Percentiles rank a stretch among this genome's conserved stretches.
These are phyloP conservation scores for Cladophialophora immunda DNA, from an alignment of 2,329 filamentous ascomycete genomes.

Conservation along the genomic window DNA sequence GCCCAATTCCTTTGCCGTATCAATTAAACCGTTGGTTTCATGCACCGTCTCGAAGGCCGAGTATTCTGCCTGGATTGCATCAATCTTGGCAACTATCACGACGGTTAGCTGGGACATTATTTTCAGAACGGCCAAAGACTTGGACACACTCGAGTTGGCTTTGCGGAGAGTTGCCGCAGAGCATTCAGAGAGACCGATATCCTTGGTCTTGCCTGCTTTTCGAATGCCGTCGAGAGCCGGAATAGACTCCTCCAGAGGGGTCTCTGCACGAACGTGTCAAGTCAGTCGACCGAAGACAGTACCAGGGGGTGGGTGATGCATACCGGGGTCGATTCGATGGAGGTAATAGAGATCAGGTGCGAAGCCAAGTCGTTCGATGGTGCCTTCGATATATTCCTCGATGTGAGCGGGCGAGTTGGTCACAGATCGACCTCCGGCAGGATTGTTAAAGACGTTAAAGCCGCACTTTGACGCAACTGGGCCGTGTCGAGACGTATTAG, in stretches of 20 bases:
- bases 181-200: conserved; percentile 59
- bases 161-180: conserved; percentile 56
- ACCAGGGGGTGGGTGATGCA: too few species aligned
- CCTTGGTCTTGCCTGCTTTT: conserved; percentile 58
- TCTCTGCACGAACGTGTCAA: conserved; percentile 44
- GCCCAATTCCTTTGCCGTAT: conserved; percentile 52
- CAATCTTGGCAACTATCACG: conserved; percentile 55
- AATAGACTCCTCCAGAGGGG: conserved; percentile 59
- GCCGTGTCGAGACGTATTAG: too few species aligned
- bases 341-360: conserved; percentile 58
- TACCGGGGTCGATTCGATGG: conserved; percentile 57
- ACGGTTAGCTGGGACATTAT: too few species aligned
- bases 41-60: conserved; percentile 55
- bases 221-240: conserved; percentile 57
- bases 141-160: conserved; percentile 53
- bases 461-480: conserved; percentile 61
- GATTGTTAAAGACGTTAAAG: conserved; percentile 47
- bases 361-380: conserved; percentile 59
- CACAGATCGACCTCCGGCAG: conserved; percentile 45
- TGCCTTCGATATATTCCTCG: conserved; percentile 59
- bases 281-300: too few species aligned
- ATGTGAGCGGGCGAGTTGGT: conserved; percentile 59
- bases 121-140: too few species aligned
- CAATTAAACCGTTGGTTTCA: conserved; percentile 51
- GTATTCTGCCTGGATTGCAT: conserved; percentile 59